Conservation (phyloP, 176 grass and related monocot genomes). For the Triticum turgidum region DNA sequence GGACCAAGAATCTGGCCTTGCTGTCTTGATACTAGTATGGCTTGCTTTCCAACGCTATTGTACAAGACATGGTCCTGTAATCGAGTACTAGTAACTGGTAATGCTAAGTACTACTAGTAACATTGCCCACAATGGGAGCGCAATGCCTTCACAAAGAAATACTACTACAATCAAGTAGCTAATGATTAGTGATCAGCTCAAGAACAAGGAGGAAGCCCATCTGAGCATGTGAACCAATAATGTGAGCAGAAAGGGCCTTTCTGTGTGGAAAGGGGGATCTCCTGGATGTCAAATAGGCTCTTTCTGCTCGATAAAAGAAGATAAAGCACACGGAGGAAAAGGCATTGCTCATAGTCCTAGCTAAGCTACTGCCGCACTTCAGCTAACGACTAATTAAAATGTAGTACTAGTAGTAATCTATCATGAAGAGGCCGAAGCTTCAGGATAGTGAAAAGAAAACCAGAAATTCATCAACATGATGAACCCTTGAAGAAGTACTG, state of each 20-base stretch:
- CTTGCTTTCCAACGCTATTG: not conserved
- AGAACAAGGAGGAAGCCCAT: conserved; percentile 27
- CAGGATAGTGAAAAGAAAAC: too few species aligned
- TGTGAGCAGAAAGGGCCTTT: conserved; percentile 36
- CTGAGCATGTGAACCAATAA: conserved; percentile 42
- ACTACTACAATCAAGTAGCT: conserved; percentile 15
- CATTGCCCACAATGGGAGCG: conserved; percentile 5
- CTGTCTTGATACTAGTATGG: not conserved
- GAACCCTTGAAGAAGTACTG: not conserved
- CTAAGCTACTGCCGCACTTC: not conserved
- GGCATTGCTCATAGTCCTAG: not conserved
- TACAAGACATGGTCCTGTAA: conserved; percentile 26
- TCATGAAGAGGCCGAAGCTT: too few species aligned
- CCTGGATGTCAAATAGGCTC: conserved; percentile 28
- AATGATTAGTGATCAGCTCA: conserved; percentile 42
- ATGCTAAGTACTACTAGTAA: not conserved
- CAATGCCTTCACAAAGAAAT: not conserved
- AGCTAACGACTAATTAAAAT: not conserved
- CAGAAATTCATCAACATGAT: not conserved
- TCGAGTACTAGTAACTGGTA: conserved; percentile 17
- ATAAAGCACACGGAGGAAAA: not conserved
- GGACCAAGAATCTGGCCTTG: not conserved
- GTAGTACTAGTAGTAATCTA: too few species aligned
- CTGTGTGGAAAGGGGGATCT: conserved; percentile 46
- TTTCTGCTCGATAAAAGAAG: conserved; percentile 14